Evolutionary conservation across 805 yeast species (phyloP), one percentile per base, ranked within the genome.

Genomic region (Yarrowia bubula): DNA sequence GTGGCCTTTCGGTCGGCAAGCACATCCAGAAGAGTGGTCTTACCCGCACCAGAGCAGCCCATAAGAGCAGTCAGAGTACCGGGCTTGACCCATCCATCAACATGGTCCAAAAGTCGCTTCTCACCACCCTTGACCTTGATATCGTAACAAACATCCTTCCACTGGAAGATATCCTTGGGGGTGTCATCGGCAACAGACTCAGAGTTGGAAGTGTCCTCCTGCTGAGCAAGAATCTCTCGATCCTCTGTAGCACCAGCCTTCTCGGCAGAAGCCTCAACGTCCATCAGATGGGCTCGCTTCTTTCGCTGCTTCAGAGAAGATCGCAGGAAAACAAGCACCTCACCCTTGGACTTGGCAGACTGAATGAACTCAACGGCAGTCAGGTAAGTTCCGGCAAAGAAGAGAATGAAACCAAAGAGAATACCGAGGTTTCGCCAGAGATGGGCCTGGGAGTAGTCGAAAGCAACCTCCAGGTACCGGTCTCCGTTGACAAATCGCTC

Each of bases 11-110:
- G 82, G 71, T 85, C 86, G 41, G 90, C 87, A 70, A 88, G 79
- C 71, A 86, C 86, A 76, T 87, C 88, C 70, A 87, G 78, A 66
- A 87, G 77, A 6, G 92, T 87, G n/a, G 92, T 88, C 72, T 87
- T 87, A 79, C 92, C 92, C 67, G 92, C 92, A 77, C 92, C 92
- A 42, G 91, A 85, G 18, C 87, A 86, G 70, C 91, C 90, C 88
- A 85, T 85, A 63, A 86, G 75, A 2, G 95, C 95, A 61, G 93
- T 89, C 72, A 89, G 77, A 48, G 91, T 87, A 68, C 92, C 92
- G 8, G 92, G 92, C 71, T 87, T 86, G 55, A 88, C 92, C 89
- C 90, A 88, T 61, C 93, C 95, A 73, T 87, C 90, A 65, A 89
- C 89, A 68, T 83, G 81, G 67, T 80, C 79, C 67, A 88, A 82